Evolutionary conservation across 768 basidiomycete genomes (phyloP).

Genomic region (Kwoniella sp.): DNA sequence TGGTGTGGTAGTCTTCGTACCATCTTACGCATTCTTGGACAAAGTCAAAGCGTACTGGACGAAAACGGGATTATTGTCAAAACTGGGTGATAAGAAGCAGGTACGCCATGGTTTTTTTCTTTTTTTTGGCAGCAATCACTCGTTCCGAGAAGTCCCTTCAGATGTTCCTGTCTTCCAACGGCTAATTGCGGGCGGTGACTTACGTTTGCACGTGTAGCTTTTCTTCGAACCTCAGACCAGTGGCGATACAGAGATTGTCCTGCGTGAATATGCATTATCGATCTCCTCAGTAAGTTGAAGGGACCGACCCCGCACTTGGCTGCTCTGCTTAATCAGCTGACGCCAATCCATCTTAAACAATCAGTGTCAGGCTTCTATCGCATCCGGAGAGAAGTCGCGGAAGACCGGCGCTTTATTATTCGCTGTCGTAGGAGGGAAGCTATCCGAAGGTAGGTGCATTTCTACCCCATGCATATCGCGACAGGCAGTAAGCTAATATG

Average conservation of each 20-base stretch:
- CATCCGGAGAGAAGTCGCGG: slow-evolving; percentile 31
- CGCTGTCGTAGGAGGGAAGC: slow-evolving; percentile 93
- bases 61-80: slow-evolving; percentile 64
- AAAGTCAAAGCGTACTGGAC: slow-evolving; percentile 69
- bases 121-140: too few relatives aligned
- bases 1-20: slow-evolving; percentile 91
- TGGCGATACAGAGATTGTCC: slow-evolving; percentile 69
- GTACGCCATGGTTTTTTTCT: slow-evolving; percentile 58
- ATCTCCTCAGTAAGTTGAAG: slow-evolving; percentile 42
- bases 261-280: slow-evolving; percentile 71
- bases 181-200: too few relatives aligned
- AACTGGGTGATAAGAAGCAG: slow-evolving; percentile 72
- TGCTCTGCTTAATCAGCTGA: slow-evolving; percentile 5
- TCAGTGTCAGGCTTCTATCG: slow-evolving; percentile 8
- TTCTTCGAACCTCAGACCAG: slow-evolving; percentile 83
- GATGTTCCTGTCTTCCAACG: too few relatives aligned
- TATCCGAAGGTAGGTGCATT: slow-evolving; percentile 70
- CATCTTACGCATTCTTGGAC: slow-evolving; percentile 82
- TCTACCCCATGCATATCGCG: slow-evolving; percentile 2
- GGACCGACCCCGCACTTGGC: too few relatives aligned
- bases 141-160: too few relatives aligned
- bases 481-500: too few relatives aligned
- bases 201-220: slow-evolving; percentile 60
- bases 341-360: too few relatives aligned
- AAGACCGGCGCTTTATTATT: slow-evolving; percentile 74